A percentile compares a stretch with the other conserved stretches of the same genome.
Evolutionary conservation across 345 rosid genomes (phyloP).

Genomic region (Passiflora organensis): DNA sequence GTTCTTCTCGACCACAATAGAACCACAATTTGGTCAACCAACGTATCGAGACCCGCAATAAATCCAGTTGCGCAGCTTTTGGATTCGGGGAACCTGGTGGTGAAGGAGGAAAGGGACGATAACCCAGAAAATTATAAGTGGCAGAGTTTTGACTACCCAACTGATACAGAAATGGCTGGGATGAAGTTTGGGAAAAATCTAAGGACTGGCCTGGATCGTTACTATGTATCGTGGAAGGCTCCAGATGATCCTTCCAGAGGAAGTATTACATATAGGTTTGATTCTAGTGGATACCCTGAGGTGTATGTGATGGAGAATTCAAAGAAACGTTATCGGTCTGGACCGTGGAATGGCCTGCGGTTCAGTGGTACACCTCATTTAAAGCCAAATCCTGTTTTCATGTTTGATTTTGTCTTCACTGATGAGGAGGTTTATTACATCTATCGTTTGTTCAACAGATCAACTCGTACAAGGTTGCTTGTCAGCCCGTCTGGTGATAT

Average conservation of each 20-base stretch:
- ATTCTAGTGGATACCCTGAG: constrained; percentile 29
- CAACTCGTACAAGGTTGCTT: neutral
- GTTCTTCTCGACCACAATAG: neutral
- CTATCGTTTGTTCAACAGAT: neutral
- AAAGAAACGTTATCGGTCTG: constrained; percentile 10
- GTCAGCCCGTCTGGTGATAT: neutral
- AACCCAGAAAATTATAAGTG: neutral
- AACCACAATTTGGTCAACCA: neutral
- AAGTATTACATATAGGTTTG: constrained; percentile 3
- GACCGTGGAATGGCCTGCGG: constrained; percentile 33
- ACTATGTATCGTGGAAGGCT: constrained; percentile 37
- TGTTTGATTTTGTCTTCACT: constrained; percentile 2
- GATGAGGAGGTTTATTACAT: constrained; percentile 2
- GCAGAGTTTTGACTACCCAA: constrained; percentile 6
- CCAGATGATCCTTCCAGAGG: constrained; percentile 35
- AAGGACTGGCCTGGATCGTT: neutral
- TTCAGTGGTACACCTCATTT: constrained; percentile 14
- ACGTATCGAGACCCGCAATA: neutral
- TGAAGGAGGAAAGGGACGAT: neutral
- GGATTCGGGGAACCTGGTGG: constrained; percentile 1
- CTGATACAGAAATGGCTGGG: neutral
- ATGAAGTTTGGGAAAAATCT: neutral
- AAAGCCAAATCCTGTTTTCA: neutral
- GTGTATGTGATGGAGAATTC: constrained; percentile 9
- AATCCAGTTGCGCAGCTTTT: neutral